Evolutionary conservation across 2,329 filamentous ascomycete genomes (phyloP).

Genomic region (Xylariales sp.): DNA sequence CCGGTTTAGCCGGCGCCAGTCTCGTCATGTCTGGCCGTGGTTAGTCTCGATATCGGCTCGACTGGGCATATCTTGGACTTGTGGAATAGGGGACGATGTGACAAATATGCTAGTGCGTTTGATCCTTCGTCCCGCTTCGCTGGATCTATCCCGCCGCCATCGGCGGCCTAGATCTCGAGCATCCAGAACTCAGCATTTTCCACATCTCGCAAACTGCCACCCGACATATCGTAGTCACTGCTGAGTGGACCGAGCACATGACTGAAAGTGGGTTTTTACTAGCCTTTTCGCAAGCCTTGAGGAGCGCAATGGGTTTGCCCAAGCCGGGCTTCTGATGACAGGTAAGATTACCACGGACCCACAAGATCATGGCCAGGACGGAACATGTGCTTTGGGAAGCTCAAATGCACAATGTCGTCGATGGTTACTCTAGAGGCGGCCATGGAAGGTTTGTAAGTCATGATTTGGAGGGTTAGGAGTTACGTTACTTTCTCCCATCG

Average conservation of each 20-base stretch:
- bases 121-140: slow-evolving; percentile 29
- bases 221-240: background rate
- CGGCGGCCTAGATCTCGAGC: background rate
- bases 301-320: background rate
- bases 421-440: slow-evolving; percentile 5
- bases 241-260: slow-evolving; percentile 15
- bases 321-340: background rate
- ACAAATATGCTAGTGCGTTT: slow-evolving; percentile 20
- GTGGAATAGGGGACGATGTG: slow-evolving; percentile 20
- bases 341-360: slow-evolving; percentile 12
- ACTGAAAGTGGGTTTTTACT: background rate
- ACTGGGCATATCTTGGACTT: background rate
- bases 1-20: background rate
- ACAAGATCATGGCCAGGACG: slow-evolving; percentile 10
- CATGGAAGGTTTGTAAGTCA: slow-evolving; percentile 21
- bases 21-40: background rate
- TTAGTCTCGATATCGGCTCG: background rate
- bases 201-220: background rate
- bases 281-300: background rate
- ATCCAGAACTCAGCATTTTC: slow-evolving; percentile 1
- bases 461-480: slow-evolving; percentile 17
- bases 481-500: slow-evolving; percentile 30
- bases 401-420: slow-evolving; percentile 14
- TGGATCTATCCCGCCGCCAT: slow-evolving; percentile 1
- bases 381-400: slow-evolving; percentile 30